A percentile compares a stretch with the other conserved stretches of the same genome.
These are phyloP conservation scores for Crepidotus sp. DNA, from an alignment of 1,284 basidiomycete species.

Conservation along the genomic window DNA sequence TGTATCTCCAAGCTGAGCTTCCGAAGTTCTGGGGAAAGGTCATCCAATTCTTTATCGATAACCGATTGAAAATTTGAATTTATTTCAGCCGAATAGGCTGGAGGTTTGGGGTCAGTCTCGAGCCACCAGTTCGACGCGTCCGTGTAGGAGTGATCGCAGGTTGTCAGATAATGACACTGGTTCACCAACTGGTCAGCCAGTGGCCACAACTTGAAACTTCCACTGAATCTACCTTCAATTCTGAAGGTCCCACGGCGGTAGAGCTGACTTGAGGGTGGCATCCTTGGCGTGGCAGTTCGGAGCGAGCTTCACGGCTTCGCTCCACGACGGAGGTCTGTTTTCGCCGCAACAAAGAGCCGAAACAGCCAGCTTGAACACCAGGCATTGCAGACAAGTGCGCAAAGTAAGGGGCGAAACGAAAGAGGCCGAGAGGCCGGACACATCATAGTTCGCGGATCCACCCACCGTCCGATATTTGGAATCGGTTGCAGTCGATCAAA, in stretches of 20 bases:
- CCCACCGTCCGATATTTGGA: slow-evolving; percentile 6
- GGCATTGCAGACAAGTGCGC: slow-evolving; percentile 5
- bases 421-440: slow-evolving; percentile 18
- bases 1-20: slow-evolving; percentile 52
- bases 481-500: slow-evolving; percentile 7
- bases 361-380: slow-evolving; percentile 24
- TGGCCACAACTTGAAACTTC: neutral
- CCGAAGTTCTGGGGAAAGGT: slow-evolving; percentile 37
- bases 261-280: neutral
- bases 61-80: neutral
- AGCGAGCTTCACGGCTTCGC: slow-evolving; percentile 3
- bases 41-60: slow-evolving; percentile 38
- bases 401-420: slow-evolving; percentile 13
- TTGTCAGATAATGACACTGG: slow-evolving; percentile 11
- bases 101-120: slow-evolving; percentile 8
- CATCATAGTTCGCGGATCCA: slow-evolving; percentile 14
- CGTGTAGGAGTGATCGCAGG: slow-evolving; percentile 13
- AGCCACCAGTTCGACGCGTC: slow-evolving; percentile 15
- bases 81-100: slow-evolving; percentile 7
- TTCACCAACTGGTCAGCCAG: neutral
- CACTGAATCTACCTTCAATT: slow-evolving; percentile 7
- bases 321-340: slow-evolving; percentile 16
- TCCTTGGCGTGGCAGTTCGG: neutral
- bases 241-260: slow-evolving; percentile 2
- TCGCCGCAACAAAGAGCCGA: slow-evolving; percentile 24